Evolutionary conservation across 73 alveolate genomes (phyloP), one percentile per base, ranked within the genome.

Genomic region (Effrenium voratum): DNA sequence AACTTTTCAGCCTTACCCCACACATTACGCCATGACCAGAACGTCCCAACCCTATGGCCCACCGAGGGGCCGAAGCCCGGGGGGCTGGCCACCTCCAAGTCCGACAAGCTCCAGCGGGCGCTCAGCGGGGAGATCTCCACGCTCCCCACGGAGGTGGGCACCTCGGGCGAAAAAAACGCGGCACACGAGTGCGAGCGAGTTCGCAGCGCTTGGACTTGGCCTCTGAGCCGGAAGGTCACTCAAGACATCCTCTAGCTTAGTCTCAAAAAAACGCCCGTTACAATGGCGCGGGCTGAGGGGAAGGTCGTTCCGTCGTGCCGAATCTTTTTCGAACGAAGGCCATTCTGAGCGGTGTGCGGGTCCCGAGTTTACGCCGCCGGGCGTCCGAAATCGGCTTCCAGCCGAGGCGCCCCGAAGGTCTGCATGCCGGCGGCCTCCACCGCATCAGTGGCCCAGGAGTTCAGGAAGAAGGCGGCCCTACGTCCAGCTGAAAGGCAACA

Each of bases 381-480:
- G 41, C 19, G 16, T 32, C 47, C 2, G 44, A 24, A 2, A 59
- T 77, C 63, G 66, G 63, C 68, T 1, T 16, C 76, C 76, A 3
- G 52, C 66, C 82, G 1, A 36, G 82, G 50, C n/a, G 26, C 95
- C 40, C 96, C 96, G 52, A 90, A 90, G 79, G 96, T 90, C 75
- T 90, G 96, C 16, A 90, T 19, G 43, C 96, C 96, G 22, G 96
- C 81, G 22, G 96, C 96, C 47, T 90, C 96, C 73, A 90, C 24
- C 32, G 96, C 96, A 46, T 90, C 96, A 0, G 63, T 47, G 55
- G 96, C 96, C 96, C 96, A 90, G 79, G 96, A 90, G 96, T 90
- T 90, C 76, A 90, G n/a, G 55, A 90, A 90, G 86, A 90, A 90
- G 45, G 96, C 63, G 43, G 96, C 96, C 96, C 96, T 90, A 26